These are phyloP conservation scores for Centella asiatica DNA, from an alignment of 129 eudicot genomes.

Conservation along the genomic window DNA sequence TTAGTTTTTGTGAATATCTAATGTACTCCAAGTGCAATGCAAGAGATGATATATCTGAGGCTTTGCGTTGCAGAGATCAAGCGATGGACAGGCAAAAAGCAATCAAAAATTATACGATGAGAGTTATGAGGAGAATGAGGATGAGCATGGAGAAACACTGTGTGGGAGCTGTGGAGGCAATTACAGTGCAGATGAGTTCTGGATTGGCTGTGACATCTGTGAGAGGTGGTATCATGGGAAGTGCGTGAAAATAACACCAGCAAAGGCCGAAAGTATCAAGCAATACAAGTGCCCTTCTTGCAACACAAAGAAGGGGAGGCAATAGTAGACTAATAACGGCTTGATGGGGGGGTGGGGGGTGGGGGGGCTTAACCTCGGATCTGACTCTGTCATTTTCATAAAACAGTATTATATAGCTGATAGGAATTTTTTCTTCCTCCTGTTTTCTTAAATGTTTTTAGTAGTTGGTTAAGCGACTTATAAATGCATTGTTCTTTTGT, in stretches of 20 bases:
- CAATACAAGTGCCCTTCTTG: conserved; percentile 75
- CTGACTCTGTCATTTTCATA: not conserved
- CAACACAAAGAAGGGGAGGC: conserved; percentile 41
- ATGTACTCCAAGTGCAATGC: too few relatives aligned
- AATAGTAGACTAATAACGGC: conserved; percentile 5
- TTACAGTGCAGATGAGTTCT: conserved; percentile 66
- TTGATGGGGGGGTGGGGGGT: not conserved
- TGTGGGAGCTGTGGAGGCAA: conserved; percentile 75
- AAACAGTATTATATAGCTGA: not conserved
- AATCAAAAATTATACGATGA: conserved; percentile 39
- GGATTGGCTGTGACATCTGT: conserved; percentile 78
- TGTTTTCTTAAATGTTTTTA: not conserved
- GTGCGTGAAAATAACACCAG: conserved; percentile 68
- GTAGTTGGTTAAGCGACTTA: not conserved
- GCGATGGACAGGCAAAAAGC: conserved; percentile 44
- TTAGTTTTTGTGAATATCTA: not conserved
- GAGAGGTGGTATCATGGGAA: conserved; percentile 81
- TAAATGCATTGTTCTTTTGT: not conserved
- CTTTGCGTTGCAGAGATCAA: conserved; percentile 37
- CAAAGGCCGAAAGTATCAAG: conserved; percentile 56
- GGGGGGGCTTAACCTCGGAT: not conserved
- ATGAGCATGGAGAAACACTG: conserved; percentile 62
- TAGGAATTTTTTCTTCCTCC: not conserved
- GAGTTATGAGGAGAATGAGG: conserved; percentile 54
- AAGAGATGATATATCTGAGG: not conserved